Evolutionary conservation across 2,329 filamentous ascomycete genomes (phyloP).

Genomic region (Cladosporium cucumerinum): DNA sequence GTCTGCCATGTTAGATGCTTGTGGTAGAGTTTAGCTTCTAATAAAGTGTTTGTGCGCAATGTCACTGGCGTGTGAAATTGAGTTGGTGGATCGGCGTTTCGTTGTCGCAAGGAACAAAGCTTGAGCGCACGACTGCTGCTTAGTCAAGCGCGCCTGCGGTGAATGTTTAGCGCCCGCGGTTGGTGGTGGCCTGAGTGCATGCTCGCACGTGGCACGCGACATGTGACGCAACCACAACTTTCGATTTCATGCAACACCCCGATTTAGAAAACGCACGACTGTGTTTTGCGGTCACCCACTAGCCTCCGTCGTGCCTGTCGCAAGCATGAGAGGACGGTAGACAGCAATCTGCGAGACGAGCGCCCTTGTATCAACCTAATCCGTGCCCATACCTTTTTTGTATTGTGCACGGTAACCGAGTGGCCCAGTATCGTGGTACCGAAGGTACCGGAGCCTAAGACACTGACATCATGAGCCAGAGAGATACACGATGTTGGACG

Average conservation of each 20-base stretch:
- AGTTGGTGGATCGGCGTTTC: not conserved
- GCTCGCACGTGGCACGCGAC: not conserved
- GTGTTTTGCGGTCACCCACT: not conserved
- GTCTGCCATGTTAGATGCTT: slow-evolving; percentile 27
- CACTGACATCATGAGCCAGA: not conserved
- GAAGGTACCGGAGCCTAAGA: not conserved
- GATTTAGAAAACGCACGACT: not conserved
- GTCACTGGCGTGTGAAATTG: not conserved
- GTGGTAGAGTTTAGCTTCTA: not conserved
- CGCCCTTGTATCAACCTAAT: not conserved
- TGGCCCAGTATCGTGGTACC: not conserved
- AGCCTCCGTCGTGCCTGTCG: not conserved
- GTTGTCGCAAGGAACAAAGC: slow-evolving; percentile 1
- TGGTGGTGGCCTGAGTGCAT: not conserved
- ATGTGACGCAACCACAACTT: not conserved
- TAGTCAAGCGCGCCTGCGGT: not conserved
- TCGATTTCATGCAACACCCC: not conserved
- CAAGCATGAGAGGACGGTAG: not conserved
- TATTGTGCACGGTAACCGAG: not conserved
- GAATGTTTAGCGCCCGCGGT: not conserved
- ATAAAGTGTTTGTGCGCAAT: not conserved
- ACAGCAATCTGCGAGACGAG: not conserved
- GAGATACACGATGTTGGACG: not conserved
- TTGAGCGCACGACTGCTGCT: not conserved
- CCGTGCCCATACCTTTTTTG: not conserved